Base-by-base conservation (phyloP, 2,329 filamentous ascomycete genomes). In the Thielaviopsis cerberus region DNA sequence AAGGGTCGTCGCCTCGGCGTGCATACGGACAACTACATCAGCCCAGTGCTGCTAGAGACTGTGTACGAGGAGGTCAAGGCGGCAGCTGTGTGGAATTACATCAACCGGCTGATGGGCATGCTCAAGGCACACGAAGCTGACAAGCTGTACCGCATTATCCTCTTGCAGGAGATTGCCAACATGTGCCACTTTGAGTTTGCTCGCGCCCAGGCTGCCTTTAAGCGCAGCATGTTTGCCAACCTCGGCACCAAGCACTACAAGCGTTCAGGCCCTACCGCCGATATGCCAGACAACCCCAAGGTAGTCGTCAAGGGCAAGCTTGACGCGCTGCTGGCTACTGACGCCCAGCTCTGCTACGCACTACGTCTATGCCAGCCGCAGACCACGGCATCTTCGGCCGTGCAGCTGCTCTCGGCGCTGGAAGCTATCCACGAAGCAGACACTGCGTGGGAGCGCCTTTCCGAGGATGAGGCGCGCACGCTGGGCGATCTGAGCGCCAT, bases 111-210 rank as follows among this genome's bases (percentile, higher is more conserved):
- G 1, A 62, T 77, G 1, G 61, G 67, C 4, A 61, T 69, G 0
- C 65, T 74, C 0, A 55, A 67, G 4, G 50, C 4, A 4, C 57
- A 60, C 1, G 17, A 37, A 0, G 63, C 65, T 37, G 62, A 66
- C 22, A 73, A 71, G 62, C 59, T 62, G 0, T 67, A 67, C 41
- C 65, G 63, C 4, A 62, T 62, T 0, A 65, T 70, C 1, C 56
- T 76, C 8, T 65, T 74, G 1, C 73, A 77, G 59, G 74, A 78
- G 54, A 60, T 76, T 0, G 67, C 70, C 25, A 76, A 75, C 53
- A 57, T 73, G 3, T 73, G 69, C 23, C 65, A 75, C n/a, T 59
- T 74, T 0, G 74, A 76, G 54, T 76, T 71, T 53, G 55, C 50
- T 1, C 70, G 71, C 1, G 63, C 66, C 0, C 72, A 74, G 45